These are phyloP conservation scores for Amphibolis antarctica DNA, from an alignment of 106 monocot species.

Conservation along the genomic window DNA sequence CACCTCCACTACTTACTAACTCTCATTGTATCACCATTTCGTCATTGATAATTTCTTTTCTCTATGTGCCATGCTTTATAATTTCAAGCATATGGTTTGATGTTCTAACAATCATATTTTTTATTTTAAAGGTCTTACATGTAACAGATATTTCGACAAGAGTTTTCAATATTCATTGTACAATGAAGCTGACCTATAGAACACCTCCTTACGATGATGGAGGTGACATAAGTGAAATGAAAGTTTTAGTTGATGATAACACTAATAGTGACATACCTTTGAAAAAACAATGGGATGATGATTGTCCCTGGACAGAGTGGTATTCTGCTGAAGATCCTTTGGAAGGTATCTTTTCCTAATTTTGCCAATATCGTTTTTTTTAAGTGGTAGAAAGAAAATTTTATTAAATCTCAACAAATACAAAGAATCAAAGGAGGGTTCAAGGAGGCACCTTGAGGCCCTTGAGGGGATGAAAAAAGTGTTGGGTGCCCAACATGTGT, in stretches of 20 bases:
- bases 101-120: not conserved
- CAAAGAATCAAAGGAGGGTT: no score
- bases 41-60: not conserved
- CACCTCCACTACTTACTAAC: no score
- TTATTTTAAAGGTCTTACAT: conserved; percentile 42
- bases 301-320: conserved; percentile 97
- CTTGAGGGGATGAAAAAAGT: no score
- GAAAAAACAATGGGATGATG: conserved; percentile 82
- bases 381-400: not conserved
- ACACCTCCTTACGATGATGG: conserved; percentile 65
- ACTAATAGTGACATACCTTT: conserved; percentile 13
- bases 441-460: no score
- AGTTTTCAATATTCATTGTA: conserved; percentile 47
- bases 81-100: not conserved
- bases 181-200: conserved; percentile 85
- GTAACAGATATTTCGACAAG: conserved; percentile 56
- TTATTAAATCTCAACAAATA: no score
- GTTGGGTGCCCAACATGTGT: no score
- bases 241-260: conserved; percentile 22
- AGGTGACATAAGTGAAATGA: conserved; percentile 27
- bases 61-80: not conserved
- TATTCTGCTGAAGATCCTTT: conserved; percentile 98
- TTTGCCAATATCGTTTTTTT: not conserved
- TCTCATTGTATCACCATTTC: not conserved
- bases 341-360: conserved; percentile 32